A percentile compares a stretch with the other conserved stretches of the same genome.
These are phyloP conservation scores for Prunus persica DNA, from an alignment of 306 rosid genomes.

Conservation along the genomic window DNA sequence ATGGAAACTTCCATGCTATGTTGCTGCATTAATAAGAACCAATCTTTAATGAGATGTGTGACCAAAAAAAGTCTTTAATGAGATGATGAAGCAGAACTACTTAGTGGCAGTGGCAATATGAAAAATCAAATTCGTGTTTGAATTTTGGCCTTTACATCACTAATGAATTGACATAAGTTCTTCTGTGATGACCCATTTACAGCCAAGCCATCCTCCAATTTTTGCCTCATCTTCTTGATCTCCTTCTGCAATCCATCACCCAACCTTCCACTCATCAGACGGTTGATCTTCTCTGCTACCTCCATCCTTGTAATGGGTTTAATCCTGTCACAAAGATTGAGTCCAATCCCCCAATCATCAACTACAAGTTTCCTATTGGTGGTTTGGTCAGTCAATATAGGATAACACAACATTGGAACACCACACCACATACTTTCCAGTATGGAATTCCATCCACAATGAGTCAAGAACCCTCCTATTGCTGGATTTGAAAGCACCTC, in stretches of 20 bases:
- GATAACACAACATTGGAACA: conserved; percentile 32
- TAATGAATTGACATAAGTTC: conserved; percentile 16
- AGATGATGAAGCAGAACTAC: too few species aligned
- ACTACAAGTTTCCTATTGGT: conserved; percentile 37
- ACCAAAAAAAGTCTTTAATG: too few species aligned
- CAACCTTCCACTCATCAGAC: conserved; percentile 15
- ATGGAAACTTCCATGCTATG: too few species aligned
- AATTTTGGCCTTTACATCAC: conserved; percentile 20
- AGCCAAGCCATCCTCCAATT: not conserved
- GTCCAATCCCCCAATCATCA: conserved; percentile 40
- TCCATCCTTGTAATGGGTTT: conserved; percentile 19
- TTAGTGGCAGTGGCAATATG: not conserved
- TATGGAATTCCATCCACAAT: conserved; percentile 42
- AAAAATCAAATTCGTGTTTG: not conserved
- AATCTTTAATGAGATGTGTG: too few species aligned
- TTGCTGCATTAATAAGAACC: too few species aligned
- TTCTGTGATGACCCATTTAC: conserved; percentile 22
- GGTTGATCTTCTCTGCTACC: conserved; percentile 26
- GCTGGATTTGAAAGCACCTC: conserved; percentile 33
- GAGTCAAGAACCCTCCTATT: conserved; percentile 33
- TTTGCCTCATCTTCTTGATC: conserved; percentile 10
- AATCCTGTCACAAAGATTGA: conserved; percentile 26
- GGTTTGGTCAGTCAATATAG: conserved; percentile 21
- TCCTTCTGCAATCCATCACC: conserved; percentile 25
- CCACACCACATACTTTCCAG: conserved; percentile 34